Base-by-base conservation (phyloP, 306 rosid genomes). In the Mucuna pruriens region DNA sequence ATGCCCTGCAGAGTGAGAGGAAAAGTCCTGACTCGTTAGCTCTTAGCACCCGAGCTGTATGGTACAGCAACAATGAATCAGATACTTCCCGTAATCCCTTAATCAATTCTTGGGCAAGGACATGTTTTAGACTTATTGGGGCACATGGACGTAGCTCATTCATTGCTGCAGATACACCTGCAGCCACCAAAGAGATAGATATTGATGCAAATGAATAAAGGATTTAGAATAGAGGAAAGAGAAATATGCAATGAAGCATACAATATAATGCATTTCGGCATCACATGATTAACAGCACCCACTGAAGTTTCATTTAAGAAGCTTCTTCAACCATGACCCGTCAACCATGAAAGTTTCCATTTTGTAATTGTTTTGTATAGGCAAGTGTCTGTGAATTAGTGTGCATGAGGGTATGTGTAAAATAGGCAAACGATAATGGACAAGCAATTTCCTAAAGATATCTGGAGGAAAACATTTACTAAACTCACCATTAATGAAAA, bases 111-210 rank as follows among this genome's bases (percentile, higher is more conserved):
- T 91, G 94, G 84, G 94, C 93, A 81, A 96, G 92, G 72, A 92
- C 89, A 60, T 87, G 86, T 73, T 92, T 96, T 86, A 96, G 85
- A 78, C 99, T 93, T 86, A 90, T 40, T 7, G 99, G 97, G 74
- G 99, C 97, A 80, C 99, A 96, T 9, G 97, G 98, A 60, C 98
- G 99, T 19, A 96, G 87, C 79, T 96, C 99, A 36, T 96, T 96
- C 97, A 96, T 85, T 25, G 97, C 98, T 22, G 97, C 98, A 68
- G 99, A 92, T 65, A 93, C 97, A 82, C 98, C 99, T 96, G 89
- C 79, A 73, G 86, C 91, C 85, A 79, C 84, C 84, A 77, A 33
- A 89, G 19, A 81, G 78, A n/a, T 17, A 68, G 80, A 82, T 17
- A 68, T 9, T 71, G 69, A 62, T 26, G 79, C 52, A 71, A 79